Base-by-base conservation (phyloP, 2,329 filamentous ascomycete genomes). In the Intubia oerlemansii region DNA sequence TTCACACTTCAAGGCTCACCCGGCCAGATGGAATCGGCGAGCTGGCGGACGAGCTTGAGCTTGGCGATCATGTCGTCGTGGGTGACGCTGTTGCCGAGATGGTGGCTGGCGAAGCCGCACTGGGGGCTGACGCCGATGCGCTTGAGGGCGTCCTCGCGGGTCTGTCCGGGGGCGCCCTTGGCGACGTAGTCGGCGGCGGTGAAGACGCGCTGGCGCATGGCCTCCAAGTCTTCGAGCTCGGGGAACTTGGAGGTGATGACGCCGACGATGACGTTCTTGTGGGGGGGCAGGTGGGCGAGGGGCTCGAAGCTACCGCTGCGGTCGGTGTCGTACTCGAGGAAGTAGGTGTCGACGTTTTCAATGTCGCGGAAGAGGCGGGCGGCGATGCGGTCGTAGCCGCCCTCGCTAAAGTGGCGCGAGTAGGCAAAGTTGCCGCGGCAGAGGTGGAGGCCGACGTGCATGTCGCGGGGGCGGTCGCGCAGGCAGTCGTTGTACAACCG, bases 401-500 rank as follows among this genome's bases (percentile, higher is more conserved):
- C 67, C 42, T 71, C 62, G 36, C 62, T 64, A 47, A 72, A 72
- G 48, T 71, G 65, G 34, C 66, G 57, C 18, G 59, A 62, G 39
- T 65, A 62, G 36, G 66, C 59, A 40, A 71, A 72, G 51, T 73
- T 73, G 31, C 58, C 57, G 41, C 45, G 50, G 51, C 65, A 71
- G 34, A 80, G 53, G 46, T 81, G 76, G 9, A 81, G 62, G 11
- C 75, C 75, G 3, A 79, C 53, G 40, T 79, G 71, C 48, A 80
- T 61, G 38, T 75, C 73, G 5, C 53, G 49, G 0, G 73, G 71
- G 1, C 67, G 57, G 36, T 57, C 55, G 17, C 55, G 51, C 39
- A 78, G 59, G 44, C 66, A 71, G 44, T 74, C 68, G 43, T 80
- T 80, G 56, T 80, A 78, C 39, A 75, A 64, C 45, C 66, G 62